These are phyloP conservation scores for Solanum etuberosum DNA, from an alignment of 257 asterid species.

Conservation along the genomic window DNA sequence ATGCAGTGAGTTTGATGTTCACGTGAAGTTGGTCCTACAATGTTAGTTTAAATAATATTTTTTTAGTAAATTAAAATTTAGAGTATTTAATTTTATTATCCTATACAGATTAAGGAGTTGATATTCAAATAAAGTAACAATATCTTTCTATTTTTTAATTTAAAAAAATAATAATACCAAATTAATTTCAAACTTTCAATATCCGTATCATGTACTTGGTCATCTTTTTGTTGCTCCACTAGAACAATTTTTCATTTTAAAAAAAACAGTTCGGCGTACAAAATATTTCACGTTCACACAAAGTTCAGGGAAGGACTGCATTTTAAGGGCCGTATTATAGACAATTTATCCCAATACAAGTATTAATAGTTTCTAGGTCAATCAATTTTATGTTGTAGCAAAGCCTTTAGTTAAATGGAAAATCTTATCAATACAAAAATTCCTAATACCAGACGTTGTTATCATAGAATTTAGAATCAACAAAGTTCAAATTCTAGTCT, in stretches of 20 bases:
- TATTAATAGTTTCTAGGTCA: neutral
- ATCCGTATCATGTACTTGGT: slow-evolving; percentile 51
- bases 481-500: neutral
- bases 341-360: too few species aligned
- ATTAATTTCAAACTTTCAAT: slow-evolving; percentile 9
- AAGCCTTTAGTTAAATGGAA: neutral
- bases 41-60: slow-evolving; percentile 14
- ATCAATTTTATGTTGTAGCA: neutral
- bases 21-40: slow-evolving; percentile 87
- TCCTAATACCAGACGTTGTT: too few species aligned
- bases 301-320: accelerated
- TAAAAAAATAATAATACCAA: slow-evolving; percentile 11
- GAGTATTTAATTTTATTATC: slow-evolving; percentile 30
- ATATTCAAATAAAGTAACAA: slow-evolving; percentile 11
- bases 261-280: neutral
- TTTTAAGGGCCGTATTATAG: neutral
- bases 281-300: neutral
- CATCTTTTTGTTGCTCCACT: slow-evolving; percentile 9
- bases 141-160: neutral
- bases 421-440: neutral
- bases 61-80: slow-evolving; percentile 5
- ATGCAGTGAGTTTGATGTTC: slow-evolving; percentile 48
- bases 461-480: neutral
- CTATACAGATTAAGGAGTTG: slow-evolving; percentile 27
- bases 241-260: neutral